phyloP scores from a whole-genome alignment of 2,329 filamentous ascomycete genomes.

The Trichoderma sp. region DNA sequence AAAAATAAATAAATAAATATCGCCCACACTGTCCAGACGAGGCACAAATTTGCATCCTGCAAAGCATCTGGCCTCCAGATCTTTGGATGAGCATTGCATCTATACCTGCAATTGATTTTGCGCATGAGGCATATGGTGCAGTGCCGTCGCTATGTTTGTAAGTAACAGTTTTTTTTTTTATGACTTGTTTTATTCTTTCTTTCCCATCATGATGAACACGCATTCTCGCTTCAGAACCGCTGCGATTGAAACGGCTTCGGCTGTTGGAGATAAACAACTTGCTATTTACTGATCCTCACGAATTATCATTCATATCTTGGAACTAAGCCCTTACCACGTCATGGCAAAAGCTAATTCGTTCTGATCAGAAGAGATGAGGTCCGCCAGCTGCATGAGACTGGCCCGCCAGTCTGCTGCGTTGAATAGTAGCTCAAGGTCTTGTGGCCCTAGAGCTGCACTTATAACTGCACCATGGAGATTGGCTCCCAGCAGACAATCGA shows the following conservation, averaged over 20 bases:
- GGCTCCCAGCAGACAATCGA: neutral
- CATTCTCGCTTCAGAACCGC: conserved; percentile 49
- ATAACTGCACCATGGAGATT: conserved; percentile 2
- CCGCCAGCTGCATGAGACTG: conserved; percentile 37
- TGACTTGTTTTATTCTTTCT: neutral
- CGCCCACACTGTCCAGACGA: neutral
- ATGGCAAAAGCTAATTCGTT: conserved; percentile 39
- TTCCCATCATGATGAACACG: conserved; percentile 40
- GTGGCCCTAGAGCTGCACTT: neutral
- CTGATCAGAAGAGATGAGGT: conserved; percentile 37
- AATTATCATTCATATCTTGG: neutral
- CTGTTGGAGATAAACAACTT: conserved; percentile 43
- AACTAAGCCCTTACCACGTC: conserved; percentile 22
- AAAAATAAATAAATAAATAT: conserved; percentile 9
- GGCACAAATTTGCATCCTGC: conserved; percentile 9
- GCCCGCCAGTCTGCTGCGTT: conserved; percentile 30
- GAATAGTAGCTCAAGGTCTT: conserved; percentile 4
- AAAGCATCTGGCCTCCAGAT: neutral
- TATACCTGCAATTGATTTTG: conserved; percentile 1
- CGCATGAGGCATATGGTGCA: conserved; percentile 13
- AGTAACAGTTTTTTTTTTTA: conserved; percentile 27
- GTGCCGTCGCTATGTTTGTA: conserved; percentile 37
- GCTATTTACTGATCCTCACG: conserved; percentile 37
- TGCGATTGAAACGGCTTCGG: conserved; percentile 46
- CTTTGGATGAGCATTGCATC: neutral